These are phyloP conservation scores for Helianthus tuberosus DNA, from an alignment of 129 eudicot species.

Conservation along the genomic window DNA sequence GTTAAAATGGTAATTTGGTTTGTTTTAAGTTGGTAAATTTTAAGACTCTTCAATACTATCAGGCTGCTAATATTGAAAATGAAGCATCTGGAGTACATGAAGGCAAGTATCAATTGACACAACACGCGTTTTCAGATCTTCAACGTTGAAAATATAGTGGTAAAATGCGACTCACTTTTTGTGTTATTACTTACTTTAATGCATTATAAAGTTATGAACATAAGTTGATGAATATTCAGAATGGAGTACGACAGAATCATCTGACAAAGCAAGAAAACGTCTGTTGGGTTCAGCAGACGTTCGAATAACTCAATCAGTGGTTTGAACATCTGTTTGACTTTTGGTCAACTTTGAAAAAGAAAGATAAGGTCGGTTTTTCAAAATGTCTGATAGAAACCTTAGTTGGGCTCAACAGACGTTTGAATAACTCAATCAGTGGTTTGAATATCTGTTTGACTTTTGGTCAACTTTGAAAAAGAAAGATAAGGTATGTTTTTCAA, in stretches of 20 bases:
- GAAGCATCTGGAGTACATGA: slow-evolving; percentile 72
- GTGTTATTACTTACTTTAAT: neutral
- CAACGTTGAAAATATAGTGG: slow-evolving; percentile 64
- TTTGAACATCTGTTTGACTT: no score
- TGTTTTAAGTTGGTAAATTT: neutral
- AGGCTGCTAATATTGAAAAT: slow-evolving; percentile 75
- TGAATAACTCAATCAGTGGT: no score
- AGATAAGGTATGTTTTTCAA: no score
- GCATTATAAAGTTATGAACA: neutral
- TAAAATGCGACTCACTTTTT: slow-evolving; percentile 14
- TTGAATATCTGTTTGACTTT: no score
- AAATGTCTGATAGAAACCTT: no score
- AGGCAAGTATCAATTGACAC: slow-evolving; percentile 61
- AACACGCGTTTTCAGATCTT: slow-evolving; percentile 51
- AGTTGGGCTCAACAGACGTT: no score
- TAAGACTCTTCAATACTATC: slow-evolving; percentile 23
- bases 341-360: no score
- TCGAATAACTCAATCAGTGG: no score
- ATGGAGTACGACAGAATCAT: slow-evolving; percentile 88
- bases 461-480: no score
- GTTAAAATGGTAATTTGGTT: neutral
- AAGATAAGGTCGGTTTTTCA: no score
- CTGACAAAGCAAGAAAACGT: no score
- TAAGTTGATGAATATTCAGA: slow-evolving; percentile 38
- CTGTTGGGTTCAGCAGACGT: no score